Conservation (phyloP, 768 basidiomycete genomes). For the Pisolithus tinctorius region DNA sequence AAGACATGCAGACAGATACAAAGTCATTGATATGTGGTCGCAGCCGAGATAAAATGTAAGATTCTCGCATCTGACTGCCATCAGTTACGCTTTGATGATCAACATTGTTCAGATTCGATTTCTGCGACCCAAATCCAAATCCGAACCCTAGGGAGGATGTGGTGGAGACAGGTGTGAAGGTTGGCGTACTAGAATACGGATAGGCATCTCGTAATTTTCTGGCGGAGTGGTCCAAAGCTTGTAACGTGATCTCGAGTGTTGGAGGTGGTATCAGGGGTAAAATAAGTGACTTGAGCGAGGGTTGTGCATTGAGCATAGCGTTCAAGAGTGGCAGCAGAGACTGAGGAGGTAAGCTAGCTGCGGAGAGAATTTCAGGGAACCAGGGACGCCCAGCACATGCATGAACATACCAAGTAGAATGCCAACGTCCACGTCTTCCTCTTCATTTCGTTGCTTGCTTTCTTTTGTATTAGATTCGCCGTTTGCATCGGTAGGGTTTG, state of each 20-base stretch:
- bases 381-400: slow-evolving; percentile 1
- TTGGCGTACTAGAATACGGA: slow-evolving; percentile 60
- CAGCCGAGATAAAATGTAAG: slow-evolving; percentile 70
- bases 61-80: slow-evolving; percentile 69
- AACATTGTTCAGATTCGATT: slow-evolving; percentile 24
- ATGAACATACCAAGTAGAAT: slow-evolving; percentile 62
- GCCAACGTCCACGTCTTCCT: slow-evolving; percentile 61
- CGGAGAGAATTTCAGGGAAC: slow-evolving; percentile 10
- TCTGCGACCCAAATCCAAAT: slow-evolving; percentile 21
- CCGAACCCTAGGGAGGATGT: slow-evolving; percentile 31
- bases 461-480: slow-evolving; percentile 43
- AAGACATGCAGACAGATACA: slow-evolving; percentile 69
- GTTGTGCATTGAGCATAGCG: slow-evolving; percentile 60
- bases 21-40: slow-evolving; percentile 73
- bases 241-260: slow-evolving; percentile 65
- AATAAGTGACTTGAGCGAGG: slow-evolving; percentile 63
- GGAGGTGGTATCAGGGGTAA: slow-evolving; percentile 81
- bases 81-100: slow-evolving; percentile 23
- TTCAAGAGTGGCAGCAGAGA: slow-evolving; percentile 69
- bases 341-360: slow-evolving; percentile 75
- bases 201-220: slow-evolving; percentile 76
- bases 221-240: slow-evolving; percentile 60
- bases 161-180: slow-evolving; percentile 23
- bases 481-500: slow-evolving; percentile 24
- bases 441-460: slow-evolving; percentile 33